These are phyloP conservation scores for Sporormia fimetaria DNA, from an alignment of 495 filamentous ascomycete species.

Conservation along the genomic window DNA sequence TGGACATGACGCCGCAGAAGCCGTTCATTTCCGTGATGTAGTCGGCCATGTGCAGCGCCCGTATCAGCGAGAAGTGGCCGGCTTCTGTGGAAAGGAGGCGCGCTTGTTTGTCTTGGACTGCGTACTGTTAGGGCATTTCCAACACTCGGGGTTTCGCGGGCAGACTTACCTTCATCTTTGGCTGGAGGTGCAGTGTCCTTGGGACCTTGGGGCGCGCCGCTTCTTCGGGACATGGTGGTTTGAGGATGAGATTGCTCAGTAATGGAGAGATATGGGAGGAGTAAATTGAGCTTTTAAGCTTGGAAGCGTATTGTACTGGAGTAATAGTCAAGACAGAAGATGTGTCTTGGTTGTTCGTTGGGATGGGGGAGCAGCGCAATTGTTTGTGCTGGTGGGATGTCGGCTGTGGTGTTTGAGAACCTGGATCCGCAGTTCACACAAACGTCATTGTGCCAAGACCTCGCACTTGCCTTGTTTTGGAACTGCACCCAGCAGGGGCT, in stretches of 20 bases:
- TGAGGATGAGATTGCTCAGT: not conserved
- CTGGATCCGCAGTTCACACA: no score
- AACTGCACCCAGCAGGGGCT: no score
- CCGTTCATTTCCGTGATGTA: conserved; percentile 91
- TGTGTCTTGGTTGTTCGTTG: no score
- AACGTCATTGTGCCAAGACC: no score
- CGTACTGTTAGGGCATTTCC: not conserved
- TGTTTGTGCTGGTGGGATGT: no score
- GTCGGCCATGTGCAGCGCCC: conserved; percentile 85
- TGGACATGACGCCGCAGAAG: conserved; percentile 79
- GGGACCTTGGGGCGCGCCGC: conserved; percentile 25
- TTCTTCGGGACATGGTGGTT: conserved; percentile 28
- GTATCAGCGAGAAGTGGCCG: conserved; percentile 69
- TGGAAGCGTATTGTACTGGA: no score
- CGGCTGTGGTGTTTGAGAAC: no score
- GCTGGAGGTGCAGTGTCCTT: conserved; percentile 16
- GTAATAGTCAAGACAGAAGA: no score
- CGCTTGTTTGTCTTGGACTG: conserved; percentile 66
- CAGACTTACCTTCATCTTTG: conserved; percentile 10
- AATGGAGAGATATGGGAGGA: not conserved
- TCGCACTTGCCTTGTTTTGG: no score
- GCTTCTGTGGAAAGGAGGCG: conserved; percentile 62
- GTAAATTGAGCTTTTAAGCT: not conserved
- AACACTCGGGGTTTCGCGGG: not conserved
- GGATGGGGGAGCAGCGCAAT: no score